phyloP scores from a whole-genome alignment of 2,329 filamentous ascomycete species.

The Penicillium thymicola region DNA sequence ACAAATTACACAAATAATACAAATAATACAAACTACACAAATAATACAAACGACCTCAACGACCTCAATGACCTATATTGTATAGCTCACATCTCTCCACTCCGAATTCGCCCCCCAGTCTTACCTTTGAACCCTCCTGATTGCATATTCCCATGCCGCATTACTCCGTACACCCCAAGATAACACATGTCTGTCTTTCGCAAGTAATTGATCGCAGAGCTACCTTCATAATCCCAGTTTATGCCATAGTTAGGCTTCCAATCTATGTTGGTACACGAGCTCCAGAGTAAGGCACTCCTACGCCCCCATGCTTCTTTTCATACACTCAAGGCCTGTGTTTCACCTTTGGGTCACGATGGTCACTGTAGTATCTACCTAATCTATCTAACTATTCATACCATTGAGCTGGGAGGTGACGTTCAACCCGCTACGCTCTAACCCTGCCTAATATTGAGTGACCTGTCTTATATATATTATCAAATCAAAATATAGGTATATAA shows the following conservation, averaged over 20 bases:
- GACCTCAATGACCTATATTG: fast-evolving
- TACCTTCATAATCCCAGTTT: background rate
- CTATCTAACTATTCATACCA: background rate
- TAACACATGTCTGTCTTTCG: too few species aligned
- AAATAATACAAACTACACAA: background rate
- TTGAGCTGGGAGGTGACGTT: background rate
- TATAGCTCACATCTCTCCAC: background rate
- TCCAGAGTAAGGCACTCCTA: background rate
- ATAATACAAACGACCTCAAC: background rate
- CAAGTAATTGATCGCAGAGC: background rate
- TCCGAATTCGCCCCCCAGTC: background rate
- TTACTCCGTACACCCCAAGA: background rate
- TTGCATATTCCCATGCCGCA: background rate
- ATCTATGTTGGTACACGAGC: background rate
- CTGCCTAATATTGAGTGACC: background rate
- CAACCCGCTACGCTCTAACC: background rate
- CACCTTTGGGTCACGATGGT: background rate
- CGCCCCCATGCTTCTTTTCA: background rate
- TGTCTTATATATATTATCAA: background rate
- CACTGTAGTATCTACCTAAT: too few species aligned
- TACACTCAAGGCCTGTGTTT: background rate
- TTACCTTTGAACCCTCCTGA: background rate
- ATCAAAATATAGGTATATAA: too few species aligned
- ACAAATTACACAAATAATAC: background rate
- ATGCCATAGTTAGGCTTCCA: background rate